A percentile compares a stretch with the other conserved stretches of the same genome.
phyloP scores from a whole-genome alignment of 768 basidiomycete genomes.

The Pisolithus albus region DNA sequence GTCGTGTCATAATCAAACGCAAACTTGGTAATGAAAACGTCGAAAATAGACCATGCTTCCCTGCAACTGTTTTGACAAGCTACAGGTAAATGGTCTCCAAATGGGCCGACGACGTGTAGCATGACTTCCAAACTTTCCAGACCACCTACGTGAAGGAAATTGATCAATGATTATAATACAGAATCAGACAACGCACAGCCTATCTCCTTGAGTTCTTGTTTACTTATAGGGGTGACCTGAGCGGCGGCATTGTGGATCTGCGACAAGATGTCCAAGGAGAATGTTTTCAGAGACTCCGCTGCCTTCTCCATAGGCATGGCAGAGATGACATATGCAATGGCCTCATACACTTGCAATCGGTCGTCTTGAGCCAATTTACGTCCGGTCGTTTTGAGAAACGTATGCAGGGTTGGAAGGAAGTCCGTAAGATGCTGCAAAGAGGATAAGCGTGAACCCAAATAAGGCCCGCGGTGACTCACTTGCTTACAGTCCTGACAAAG shows the following conservation, averaged over 20 bases:
- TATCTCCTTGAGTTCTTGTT: constrained; percentile 62
- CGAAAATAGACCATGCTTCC: constrained; percentile 81
- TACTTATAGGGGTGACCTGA: constrained; percentile 50
- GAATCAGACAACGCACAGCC: constrained; percentile 47
- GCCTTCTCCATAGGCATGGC: constrained; percentile 89
- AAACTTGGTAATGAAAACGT: constrained; percentile 71
- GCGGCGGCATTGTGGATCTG: constrained; percentile 60
- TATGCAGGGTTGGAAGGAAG: constrained; percentile 86
- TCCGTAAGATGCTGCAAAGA: constrained; percentile 72
- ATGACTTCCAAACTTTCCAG: constrained; percentile 93
- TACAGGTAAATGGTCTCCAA: constrained; percentile 75
- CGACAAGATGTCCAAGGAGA: constrained; percentile 78
- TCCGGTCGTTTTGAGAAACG: constrained; percentile 78
- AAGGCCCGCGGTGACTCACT: constrained; percentile 35
- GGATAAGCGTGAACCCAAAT: background rate
- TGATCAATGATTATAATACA: constrained; percentile 5
- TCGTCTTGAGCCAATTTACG: constrained; percentile 80
- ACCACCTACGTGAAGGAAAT: constrained; percentile 44
- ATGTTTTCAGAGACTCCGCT: constrained; percentile 78
- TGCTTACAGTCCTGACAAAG: constrained; percentile 94
- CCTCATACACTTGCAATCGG: constrained; percentile 87
- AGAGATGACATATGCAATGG: constrained; percentile 91
- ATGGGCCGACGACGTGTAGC: constrained; percentile 73
- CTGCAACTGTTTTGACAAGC: constrained; percentile 71
- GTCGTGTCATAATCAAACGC: constrained; percentile 69